Base-by-base conservation (phyloP, 768 basidiomycete species). In the Exidia glandulosa region DNA sequence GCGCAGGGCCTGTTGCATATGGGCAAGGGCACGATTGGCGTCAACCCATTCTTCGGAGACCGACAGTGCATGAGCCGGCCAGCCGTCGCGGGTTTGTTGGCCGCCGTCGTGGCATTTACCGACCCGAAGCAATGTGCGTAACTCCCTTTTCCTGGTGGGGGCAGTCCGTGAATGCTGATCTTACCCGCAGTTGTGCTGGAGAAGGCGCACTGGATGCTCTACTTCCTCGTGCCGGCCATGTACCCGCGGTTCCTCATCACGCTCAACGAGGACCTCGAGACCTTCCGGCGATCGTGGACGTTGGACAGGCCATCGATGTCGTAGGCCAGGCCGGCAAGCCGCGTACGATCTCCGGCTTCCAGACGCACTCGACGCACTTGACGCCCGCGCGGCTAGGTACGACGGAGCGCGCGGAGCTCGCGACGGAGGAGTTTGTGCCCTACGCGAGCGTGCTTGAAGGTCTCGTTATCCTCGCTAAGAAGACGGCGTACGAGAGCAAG, bases 141-240 rank as follows among this genome's bases (percentile, higher is more conserved):
- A 41, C n/a, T n/a, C 29, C 31, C 7, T 32, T 7, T 31, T 52
- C 37, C 32, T 32, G 59, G 13, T 57, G 33, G 34, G 50, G 32
- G 13, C 34, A 25, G 37, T 56, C 41, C 32, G 14, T 47, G 52
- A 48, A 56, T 57, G 14, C n/a, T n/a, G n/a, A n/a, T 30, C 29
- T 47, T 60, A 55, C 60, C 41, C n/a, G 19, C 62, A 96, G 94
- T 99, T 70, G 77, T 99, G 2, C 82, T 98, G 19, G 92, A 94
- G 70, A 94, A 87, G 72, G 88, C 90, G 65, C 96, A 98, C 74
- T 99, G 96, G 96, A 96, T 97, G 93, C 76, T 98, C 59, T 99
- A 90, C 77, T 94, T 94, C 82, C 81, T 98, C 31, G 86, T 86
- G 5, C 87, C 93, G 2, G 90, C 94, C 61, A 98, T 99, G 96